These are phyloP conservation scores for Albugo laibachii DNA, from an alignment of 352 stramenopile species.

Conservation along the genomic window DNA sequence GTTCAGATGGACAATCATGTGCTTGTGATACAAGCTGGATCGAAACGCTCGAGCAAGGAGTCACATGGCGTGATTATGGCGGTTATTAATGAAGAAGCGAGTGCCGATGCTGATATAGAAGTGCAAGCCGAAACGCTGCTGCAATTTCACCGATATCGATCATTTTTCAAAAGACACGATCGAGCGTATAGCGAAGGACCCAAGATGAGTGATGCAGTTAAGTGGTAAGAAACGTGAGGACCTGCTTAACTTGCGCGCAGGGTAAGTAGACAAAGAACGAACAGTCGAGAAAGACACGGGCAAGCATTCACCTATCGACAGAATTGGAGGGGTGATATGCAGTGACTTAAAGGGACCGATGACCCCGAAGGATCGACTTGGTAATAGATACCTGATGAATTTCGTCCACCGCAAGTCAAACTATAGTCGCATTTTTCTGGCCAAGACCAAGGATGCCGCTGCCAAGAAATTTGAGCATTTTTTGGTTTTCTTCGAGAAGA, in stretches of 20 bases:
- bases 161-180: slow-evolving; percentile 5
- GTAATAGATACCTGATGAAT: neutral
- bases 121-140: slow-evolving; percentile 1
- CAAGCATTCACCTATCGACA: neutral
- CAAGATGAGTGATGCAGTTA: neutral
- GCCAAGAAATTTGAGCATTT: neutral
- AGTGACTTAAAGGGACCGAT: neutral
- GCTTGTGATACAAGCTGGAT: neutral
- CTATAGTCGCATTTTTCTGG: neutral
- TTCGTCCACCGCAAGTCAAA: neutral
- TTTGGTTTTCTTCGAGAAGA: neutral
- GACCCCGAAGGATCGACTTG: neutral
- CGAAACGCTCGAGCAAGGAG: too few species aligned
- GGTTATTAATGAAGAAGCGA: neutral
- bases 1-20: neutral
- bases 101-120: neutral
- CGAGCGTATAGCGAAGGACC: neutral
- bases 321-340: neutral
- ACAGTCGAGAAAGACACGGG: neutral
- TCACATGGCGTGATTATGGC: too few species aligned
- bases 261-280: neutral
- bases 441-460: neutral
- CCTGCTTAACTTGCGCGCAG: neutral
- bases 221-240: neutral
- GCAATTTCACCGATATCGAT: neutral